Evolutionary conservation across 2,329 filamentous ascomycete genomes (phyloP).

Genomic region (Zasmidium angulare): DNA sequence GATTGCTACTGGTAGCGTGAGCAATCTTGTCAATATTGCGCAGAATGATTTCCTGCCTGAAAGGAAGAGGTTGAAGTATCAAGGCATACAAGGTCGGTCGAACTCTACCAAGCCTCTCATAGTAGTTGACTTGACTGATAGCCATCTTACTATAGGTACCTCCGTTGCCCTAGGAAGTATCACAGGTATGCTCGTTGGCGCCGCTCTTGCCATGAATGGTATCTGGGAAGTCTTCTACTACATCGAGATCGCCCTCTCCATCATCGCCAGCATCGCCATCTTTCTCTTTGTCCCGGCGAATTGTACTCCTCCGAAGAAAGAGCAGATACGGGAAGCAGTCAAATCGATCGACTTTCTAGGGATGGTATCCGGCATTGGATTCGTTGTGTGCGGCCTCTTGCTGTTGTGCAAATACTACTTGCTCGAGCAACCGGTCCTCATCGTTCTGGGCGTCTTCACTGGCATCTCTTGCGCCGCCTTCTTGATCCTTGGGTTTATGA

Average conservation of each 20-base stretch:
- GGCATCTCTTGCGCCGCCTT: constrained; percentile 10
- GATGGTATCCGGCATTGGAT: neutral
- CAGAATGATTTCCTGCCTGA: constrained; percentile 23
- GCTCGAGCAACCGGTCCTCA: neutral
- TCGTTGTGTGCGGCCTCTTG: neutral
- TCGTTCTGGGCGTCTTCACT: constrained; percentile 2
- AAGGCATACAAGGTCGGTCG: constrained; percentile 24
- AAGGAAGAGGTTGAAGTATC: constrained; percentile 18
- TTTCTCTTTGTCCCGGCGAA: neutral
- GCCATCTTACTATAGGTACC: neutral
- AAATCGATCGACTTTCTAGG: neutral
- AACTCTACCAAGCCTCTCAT: too few species aligned
- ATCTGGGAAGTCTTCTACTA: neutral
- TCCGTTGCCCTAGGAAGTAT: constrained; percentile 22
- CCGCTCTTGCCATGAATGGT: constrained; percentile 8
- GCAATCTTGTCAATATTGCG: constrained; percentile 26
- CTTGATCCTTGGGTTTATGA: constrained; percentile 12
- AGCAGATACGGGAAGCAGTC: neutral
- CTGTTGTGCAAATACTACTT: neutral
- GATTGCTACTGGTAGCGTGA: constrained; percentile 21
- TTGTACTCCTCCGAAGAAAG: neutral
- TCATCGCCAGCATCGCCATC: neutral
- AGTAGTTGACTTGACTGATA: neutral
- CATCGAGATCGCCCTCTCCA: neutral
- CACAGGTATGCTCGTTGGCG: constrained; percentile 21